Percentiles rank a stretch among this genome's conserved stretches.
Conservation (phyloP, 2,329 filamentous ascomycete species). For the Orbilia brochopaga region DNA sequence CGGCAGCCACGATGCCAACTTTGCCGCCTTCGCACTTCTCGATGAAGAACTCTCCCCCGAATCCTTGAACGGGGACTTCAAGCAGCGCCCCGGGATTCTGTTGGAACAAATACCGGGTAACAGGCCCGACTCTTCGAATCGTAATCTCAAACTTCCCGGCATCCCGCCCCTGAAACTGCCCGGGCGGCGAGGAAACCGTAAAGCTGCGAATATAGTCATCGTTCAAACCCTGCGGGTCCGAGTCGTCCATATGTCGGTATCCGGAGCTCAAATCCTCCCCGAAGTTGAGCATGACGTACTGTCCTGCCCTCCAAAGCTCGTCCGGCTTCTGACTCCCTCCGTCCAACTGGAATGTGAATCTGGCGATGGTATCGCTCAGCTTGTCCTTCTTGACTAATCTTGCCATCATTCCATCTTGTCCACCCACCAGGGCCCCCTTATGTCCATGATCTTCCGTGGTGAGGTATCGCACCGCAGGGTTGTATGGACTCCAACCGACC, state of each 20-base stretch:
- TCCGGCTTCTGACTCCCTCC: conserved; percentile 55
- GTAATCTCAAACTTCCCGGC: conserved; percentile 71
- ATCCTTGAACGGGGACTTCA: conserved; percentile 72
- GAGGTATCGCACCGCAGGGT: conserved; percentile 73
- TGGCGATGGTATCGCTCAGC: conserved; percentile 71
- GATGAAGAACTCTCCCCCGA: conserved; percentile 70
- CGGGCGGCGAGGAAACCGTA: conserved; percentile 72
- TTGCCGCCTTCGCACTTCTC: conserved; percentile 57
- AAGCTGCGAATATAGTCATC: conserved; percentile 86
- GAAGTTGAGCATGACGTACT: conserved; percentile 80
- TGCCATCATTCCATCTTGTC: conserved; percentile 59
- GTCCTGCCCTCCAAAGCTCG: conserved; percentile 69
- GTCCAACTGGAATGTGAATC: conserved; percentile 64
- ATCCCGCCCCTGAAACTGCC: conserved; percentile 56
- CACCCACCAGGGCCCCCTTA: conserved; percentile 42
- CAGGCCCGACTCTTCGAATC: conserved; percentile 70
- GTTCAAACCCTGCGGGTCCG: conserved; percentile 78
- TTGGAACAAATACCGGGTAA: conserved; percentile 70
- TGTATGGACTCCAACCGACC: conserved; percentile 73
- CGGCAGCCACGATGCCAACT: conserved; percentile 72
- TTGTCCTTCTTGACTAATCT: conserved; percentile 66
- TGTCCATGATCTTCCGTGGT: conserved; percentile 63
- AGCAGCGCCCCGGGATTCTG: conserved; percentile 64
- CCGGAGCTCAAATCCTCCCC: conserved; percentile 71
- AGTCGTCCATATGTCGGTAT: conserved; percentile 82